Evolutionary conservation across 176 grass and related monocot genomes (phyloP).

Genomic region (Typha latifolia): DNA sequence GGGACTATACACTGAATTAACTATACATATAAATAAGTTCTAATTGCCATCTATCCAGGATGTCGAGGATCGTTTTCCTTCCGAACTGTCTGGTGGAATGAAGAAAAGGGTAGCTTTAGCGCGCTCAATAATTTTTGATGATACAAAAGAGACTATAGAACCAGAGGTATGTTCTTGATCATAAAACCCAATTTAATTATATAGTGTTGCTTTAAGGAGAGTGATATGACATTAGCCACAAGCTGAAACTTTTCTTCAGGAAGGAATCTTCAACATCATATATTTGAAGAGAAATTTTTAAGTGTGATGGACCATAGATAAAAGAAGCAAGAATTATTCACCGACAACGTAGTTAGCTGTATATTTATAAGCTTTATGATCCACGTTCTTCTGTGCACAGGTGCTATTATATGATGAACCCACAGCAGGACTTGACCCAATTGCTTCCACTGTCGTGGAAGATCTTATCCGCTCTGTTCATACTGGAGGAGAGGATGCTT

Average conservation of each 20-base stretch:
- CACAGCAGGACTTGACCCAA: slow-evolving; percentile 92
- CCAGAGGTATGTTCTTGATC: slow-evolving; percentile 59
- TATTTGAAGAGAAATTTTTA: no score
- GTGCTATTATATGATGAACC: slow-evolving; percentile 92
- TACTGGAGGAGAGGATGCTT: slow-evolving; percentile 51
- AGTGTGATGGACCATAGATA: no score
- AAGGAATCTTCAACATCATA: no score
- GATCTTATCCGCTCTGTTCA: slow-evolving; percentile 91
- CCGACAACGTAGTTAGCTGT: no score
- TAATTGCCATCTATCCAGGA: slow-evolving; percentile 37
- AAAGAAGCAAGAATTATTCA: no score
- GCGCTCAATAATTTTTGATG: slow-evolving; percentile 87
- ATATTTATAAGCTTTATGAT: background rate
- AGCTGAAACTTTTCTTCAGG: no score
- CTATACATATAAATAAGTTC: background rate
- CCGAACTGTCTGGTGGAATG: slow-evolving; percentile 96
- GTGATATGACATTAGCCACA: no score
- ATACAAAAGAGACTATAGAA: slow-evolving; percentile 74
- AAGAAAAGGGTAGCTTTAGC: slow-evolving; percentile 99
- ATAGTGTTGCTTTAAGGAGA: slow-evolving; percentile 1
- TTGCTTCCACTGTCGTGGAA: slow-evolving; percentile 95
- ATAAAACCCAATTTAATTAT: slow-evolving; percentile 1
- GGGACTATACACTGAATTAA: no score
- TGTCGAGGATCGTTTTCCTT: slow-evolving; percentile 83
- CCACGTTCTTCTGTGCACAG: slow-evolving; percentile 27